phyloP scores from a whole-genome alignment of 805 yeast genomes.

The Lipomyces orientalis region DNA sequence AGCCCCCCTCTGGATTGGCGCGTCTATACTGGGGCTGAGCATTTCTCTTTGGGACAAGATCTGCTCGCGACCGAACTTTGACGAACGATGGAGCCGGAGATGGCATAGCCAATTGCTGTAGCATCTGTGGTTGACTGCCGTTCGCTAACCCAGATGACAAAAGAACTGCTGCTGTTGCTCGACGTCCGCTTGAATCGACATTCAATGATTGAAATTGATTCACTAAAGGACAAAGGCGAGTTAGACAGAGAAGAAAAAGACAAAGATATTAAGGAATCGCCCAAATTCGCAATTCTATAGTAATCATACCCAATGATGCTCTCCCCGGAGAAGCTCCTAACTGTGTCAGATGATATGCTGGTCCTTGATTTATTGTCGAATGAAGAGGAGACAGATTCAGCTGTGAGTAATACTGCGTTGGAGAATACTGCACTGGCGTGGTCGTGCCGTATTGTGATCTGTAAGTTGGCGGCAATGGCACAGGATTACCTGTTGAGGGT shows the following conservation, averaged over 20 bases:
- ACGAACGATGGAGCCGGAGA: conserved; percentile 27
- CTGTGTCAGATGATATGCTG: conserved; percentile 13
- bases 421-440: conserved; percentile 33
- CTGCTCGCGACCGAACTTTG: conserved; percentile 30
- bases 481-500: conserved; percentile 5
- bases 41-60: conserved; percentile 34
- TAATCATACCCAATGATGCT: conserved; percentile 21
- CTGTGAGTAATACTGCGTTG: conserved; percentile 11
- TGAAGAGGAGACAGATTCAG: conserved; percentile 21
- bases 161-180: conserved; percentile 28
- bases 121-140: conserved; percentile 12
- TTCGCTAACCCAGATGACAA: conserved; percentile 19
- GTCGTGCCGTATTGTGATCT: conserved; percentile 21
- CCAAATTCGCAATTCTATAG: not conserved
- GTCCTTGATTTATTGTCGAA: conserved; percentile 9
- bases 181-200: conserved; percentile 27
- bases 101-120: not conserved
- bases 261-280: not conserved
- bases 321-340: conserved; percentile 18
- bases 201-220: conserved; percentile 32
- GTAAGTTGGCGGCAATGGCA: conserved; percentile 16
- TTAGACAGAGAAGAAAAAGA: conserved; percentile 10
- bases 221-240: conserved; percentile 20
- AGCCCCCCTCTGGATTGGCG: conserved; percentile 41
- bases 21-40: conserved; percentile 38